A percentile compares a stretch with the other conserved stretches of the same genome.
These are phyloP conservation scores for Strobilomyces dryophilus DNA, from an alignment of 768 basidiomycete genomes.

Conservation along the genomic window DNA sequence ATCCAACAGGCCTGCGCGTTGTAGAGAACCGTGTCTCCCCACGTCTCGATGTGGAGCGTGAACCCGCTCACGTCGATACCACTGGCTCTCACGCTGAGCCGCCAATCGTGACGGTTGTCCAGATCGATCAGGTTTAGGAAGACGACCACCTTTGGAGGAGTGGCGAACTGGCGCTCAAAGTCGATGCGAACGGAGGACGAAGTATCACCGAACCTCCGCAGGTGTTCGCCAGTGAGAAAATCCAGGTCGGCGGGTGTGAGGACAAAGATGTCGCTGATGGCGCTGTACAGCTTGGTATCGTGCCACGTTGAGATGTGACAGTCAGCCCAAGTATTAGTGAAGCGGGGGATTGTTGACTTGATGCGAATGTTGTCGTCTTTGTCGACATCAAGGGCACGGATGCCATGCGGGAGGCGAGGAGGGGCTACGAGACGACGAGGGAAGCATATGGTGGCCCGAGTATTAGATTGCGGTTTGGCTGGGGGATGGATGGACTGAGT, in stretches of 20 bases:
- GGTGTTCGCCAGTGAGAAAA: conserved; percentile 1
- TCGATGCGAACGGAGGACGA: conserved; percentile 2
- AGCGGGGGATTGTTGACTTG: conserved; percentile 4
- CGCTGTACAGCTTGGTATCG: not conserved
- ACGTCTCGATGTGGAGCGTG: conserved; percentile 12
- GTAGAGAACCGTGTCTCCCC: conserved; percentile 6
- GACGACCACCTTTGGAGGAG: not conserved
- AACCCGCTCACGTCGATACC: conserved; percentile 12
- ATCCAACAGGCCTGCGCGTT: conserved; percentile 10
- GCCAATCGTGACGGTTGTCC: not conserved
- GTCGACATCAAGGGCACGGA: conserved; percentile 6
- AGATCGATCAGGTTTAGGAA: not conserved
- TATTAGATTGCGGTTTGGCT: conserved; percentile 5
- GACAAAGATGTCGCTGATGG: not conserved
- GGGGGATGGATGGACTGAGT: not conserved
- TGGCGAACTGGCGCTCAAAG: not conserved
- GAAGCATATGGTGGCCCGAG: conserved; percentile 6
- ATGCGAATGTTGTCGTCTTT: conserved; percentile 7
- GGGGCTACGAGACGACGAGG: conserved; percentile 11
- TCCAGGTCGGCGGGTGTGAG: too few relatives aligned
- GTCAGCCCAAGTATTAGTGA: conserved; percentile 3
- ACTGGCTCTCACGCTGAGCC: conserved; percentile 2
- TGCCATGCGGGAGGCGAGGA: conserved; percentile 7
- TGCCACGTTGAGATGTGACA: conserved; percentile 3
- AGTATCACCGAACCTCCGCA: not conserved